A percentile compares a stretch with the other conserved stretches of the same genome.
phyloP scores from a whole-genome alignment of 306 rosid genomes.

The Datisca glomerata region DNA sequence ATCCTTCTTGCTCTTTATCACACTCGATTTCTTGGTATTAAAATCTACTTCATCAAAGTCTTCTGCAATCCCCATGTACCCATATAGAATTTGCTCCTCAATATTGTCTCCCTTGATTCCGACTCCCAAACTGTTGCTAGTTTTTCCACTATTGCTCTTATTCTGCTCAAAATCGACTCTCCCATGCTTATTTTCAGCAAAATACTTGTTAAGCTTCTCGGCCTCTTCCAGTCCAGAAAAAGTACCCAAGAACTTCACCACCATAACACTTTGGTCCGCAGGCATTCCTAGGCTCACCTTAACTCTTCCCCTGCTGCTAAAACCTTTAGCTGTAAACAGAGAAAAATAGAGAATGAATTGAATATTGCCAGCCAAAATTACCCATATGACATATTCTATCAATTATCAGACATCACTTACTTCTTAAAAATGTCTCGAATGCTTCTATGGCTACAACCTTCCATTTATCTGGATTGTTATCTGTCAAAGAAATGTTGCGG shows the following conservation, averaged over 20 bases:
- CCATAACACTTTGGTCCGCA: conserved; percentile 35
- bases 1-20: conserved; percentile 79
- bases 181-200: conserved; percentile 21
- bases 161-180: conserved; percentile 27
- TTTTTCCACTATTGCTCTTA: conserved; percentile 6
- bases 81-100: conserved; percentile 53
- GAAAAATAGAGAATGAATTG: background rate
- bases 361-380: too few relatives aligned
- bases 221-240: conserved; percentile 43
- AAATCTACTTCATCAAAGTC: conserved; percentile 71
- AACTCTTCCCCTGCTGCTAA: conserved; percentile 70
- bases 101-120: conserved; percentile 11
- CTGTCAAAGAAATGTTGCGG: conserved; percentile 66
- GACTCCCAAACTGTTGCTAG: conserved; percentile 10
- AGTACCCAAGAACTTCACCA: conserved; percentile 41
- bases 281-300: conserved; percentile 39
- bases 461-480: conserved; percentile 65
- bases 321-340: conserved; percentile 58
- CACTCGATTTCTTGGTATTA: conserved; percentile 38
- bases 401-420: conserved; percentile 37
- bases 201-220: conserved; percentile 29
- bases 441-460: conserved; percentile 64
- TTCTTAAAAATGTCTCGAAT: conserved; percentile 76
- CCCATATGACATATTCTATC: too few relatives aligned
- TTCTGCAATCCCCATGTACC: conserved; percentile 74